Evolutionary conservation across 78 protist species (phyloP).

Genomic region (Speleostelium caveatum): DNA sequence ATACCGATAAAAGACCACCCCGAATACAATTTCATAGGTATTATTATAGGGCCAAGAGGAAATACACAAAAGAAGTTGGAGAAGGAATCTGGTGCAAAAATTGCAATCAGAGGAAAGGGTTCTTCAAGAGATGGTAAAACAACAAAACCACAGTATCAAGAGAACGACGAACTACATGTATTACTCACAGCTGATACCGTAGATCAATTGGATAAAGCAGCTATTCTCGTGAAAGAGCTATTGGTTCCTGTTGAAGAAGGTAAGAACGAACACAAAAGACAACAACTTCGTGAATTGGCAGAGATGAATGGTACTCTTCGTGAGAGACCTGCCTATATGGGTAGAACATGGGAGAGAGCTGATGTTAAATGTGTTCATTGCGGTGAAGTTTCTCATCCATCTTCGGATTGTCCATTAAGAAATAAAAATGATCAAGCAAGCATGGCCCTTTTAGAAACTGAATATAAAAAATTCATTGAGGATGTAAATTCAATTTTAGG

Average conservation of each 20-base stretch:
- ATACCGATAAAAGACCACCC: slow-evolving; percentile 93
- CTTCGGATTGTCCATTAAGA: slow-evolving; percentile 84
- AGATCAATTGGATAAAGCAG: slow-evolving; percentile 84
- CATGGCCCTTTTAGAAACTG: slow-evolving; percentile 40
- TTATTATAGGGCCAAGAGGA: slow-evolving; percentile 91
- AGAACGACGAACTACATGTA: slow-evolving; percentile 91
- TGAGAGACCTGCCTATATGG: slow-evolving; percentile 70
- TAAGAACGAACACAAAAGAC: slow-evolving; percentile 91
- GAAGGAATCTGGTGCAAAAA: slow-evolving; percentile 89
- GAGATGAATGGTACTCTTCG: slow-evolving; percentile 93
- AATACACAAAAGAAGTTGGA: slow-evolving; percentile 93
- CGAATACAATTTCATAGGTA: slow-evolving; percentile 90
- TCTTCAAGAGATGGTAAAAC: slow-evolving; percentile 91
- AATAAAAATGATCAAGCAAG: slow-evolving; percentile 33
- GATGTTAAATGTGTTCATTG: slow-evolving; percentile 81
- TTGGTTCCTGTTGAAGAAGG: slow-evolving; percentile 88
- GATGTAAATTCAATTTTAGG: slow-evolving; percentile 24
- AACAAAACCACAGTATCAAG: slow-evolving; percentile 36
- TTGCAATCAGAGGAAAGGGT: slow-evolving; percentile 94
- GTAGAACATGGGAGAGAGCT: slow-evolving; percentile 41
- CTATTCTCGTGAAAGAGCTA: slow-evolving; percentile 66
- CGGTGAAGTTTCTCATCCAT: slow-evolving; percentile 82
- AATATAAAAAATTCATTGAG: slow-evolving; percentile 51
- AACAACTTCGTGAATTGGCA: slow-evolving; percentile 93
- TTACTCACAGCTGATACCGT: slow-evolving; percentile 82